Evolutionary conservation across 208 protist genomes (phyloP).

Genomic region (Trichomonas vaginalis): DNA sequence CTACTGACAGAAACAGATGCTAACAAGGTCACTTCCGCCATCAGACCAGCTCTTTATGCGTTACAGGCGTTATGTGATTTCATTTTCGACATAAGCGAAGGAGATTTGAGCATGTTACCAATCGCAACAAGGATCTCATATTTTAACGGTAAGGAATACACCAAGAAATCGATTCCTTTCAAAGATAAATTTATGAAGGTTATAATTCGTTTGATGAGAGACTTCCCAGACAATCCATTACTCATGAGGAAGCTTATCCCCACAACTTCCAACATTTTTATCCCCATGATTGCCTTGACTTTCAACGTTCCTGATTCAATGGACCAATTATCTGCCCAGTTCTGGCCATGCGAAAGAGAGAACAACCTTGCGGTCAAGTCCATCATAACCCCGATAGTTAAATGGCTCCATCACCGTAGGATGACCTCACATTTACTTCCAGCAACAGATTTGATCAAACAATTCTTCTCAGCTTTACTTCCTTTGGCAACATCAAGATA

Average conservation of each 20-base stretch:
- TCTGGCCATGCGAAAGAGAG: not conserved
- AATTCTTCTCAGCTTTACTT: not conserved
- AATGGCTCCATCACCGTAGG: not conserved
- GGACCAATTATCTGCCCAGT: not conserved
- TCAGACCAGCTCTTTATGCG: not conserved
- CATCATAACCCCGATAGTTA: not conserved
- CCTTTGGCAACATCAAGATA: not conserved
- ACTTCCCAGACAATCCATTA: not conserved
- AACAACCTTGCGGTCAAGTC: not conserved
- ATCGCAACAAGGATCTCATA: not conserved
- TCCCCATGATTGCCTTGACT: not conserved
- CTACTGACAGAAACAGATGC: not conserved
- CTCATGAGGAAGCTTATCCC: not conserved
- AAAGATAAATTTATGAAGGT: not conserved
- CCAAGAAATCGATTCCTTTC: not conserved
- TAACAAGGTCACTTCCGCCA: not conserved
- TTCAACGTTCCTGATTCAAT: not conserved
- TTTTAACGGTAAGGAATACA: not conserved
- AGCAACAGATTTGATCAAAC: not conserved
- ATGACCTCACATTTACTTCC: not conserved
- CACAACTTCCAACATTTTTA: not conserved
- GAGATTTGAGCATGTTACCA: not conserved
- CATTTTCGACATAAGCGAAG: not conserved
- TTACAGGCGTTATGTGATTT: not conserved
- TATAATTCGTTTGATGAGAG: not conserved